These are phyloP conservation scores for Cryphonectria naterciae DNA, from an alignment of 2,329 filamentous ascomycete genomes.

Conservation along the genomic window DNA sequence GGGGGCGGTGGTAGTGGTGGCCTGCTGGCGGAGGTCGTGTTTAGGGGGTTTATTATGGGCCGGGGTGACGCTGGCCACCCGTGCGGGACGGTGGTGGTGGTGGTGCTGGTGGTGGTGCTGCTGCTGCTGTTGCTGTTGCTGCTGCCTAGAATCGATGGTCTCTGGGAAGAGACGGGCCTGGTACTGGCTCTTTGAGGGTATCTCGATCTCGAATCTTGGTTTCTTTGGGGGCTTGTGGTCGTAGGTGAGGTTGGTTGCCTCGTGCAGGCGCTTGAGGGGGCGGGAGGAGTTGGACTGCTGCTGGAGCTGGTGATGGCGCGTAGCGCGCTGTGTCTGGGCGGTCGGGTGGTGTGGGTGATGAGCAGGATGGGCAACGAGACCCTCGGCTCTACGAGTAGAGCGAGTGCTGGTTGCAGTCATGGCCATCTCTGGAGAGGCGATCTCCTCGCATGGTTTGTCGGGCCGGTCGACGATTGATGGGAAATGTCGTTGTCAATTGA, in stretches of 20 bases:
- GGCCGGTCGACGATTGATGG: slow-evolving; percentile 19
- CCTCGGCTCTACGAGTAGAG: slow-evolving; percentile 31
- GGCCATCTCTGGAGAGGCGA: slow-evolving; percentile 28
- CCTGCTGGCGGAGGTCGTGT: slow-evolving; percentile 31
- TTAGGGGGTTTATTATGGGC: slow-evolving; percentile 35
- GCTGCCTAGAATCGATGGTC: slow-evolving; percentile 27
- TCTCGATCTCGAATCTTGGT: slow-evolving; percentile 30
- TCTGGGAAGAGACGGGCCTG: slow-evolving; percentile 28
- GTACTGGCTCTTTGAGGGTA: slow-evolving; percentile 29
- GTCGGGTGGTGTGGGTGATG: slow-evolving; percentile 23
- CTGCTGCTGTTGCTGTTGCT: slow-evolving; percentile 22
- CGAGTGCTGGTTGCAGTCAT: slow-evolving; percentile 32
- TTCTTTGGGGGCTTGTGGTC: slow-evolving; percentile 28
- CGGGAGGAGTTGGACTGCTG: slow-evolving; percentile 25
- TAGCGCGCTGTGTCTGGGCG: slow-evolving; percentile 18
- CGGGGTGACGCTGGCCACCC: slow-evolving; percentile 24
- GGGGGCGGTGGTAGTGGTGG: slow-evolving; percentile 23
- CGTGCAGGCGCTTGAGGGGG: slow-evolving; percentile 30
- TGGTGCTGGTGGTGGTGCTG: slow-evolving; percentile 23
- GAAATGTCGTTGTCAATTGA: slow-evolving; percentile 24
- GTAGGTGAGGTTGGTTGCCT: slow-evolving; percentile 30
- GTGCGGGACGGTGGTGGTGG: slow-evolving; percentile 32
- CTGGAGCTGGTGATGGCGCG: slow-evolving; percentile 25
- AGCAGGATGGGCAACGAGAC: slow-evolving; percentile 27
- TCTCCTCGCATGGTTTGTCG: slow-evolving; percentile 27